phyloP scores from a whole-genome alignment of 345 rosid species.

The Eutrema heterophyllum region DNA sequence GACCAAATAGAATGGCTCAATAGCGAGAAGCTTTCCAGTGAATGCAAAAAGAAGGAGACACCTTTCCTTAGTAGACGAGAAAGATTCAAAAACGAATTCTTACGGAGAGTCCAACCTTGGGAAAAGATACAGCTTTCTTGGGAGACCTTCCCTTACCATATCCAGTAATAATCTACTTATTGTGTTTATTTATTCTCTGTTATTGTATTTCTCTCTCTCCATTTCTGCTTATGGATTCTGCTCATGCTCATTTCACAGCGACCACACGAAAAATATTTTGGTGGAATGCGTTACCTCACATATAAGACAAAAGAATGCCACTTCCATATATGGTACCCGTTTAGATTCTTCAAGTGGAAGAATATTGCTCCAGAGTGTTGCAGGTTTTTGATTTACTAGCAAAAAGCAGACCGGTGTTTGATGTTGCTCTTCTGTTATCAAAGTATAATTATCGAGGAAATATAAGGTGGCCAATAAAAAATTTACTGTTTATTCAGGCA shows the following conservation, averaged over 20 bases:
- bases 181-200: not conserved
- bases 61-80: slow-evolving; percentile 68
- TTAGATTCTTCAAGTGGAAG: slow-evolving; percentile 85
- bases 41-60: slow-evolving; percentile 72
- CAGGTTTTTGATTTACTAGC: slow-evolving; percentile 48
- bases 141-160: slow-evolving; percentile 89
- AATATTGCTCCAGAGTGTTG: slow-evolving; percentile 83
- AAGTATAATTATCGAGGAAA: not conserved
- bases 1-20: slow-evolving; percentile 94
- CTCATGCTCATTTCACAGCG: slow-evolving; percentile 40
- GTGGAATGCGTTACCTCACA: slow-evolving; percentile 89
- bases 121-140: slow-evolving; percentile 82
- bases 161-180: slow-evolving; percentile 51
- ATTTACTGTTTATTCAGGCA: slow-evolving; percentile 48
- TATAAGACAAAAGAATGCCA: slow-evolving; percentile 56
- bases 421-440: not conserved
- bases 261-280: slow-evolving; percentile 63
- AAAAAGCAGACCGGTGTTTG: not conserved
- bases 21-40: slow-evolving; percentile 68
- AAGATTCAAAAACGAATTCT: slow-evolving; percentile 71
- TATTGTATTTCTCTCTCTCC: not conserved
- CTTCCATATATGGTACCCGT: slow-evolving; percentile 64
- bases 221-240: slow-evolving; percentile 5
- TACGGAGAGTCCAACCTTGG: slow-evolving; percentile 87
- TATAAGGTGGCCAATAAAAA: not conserved